These are phyloP conservation scores for Mallotus nudiflorus DNA, from an alignment of 345 rosid genomes.

Conservation along the genomic window DNA sequence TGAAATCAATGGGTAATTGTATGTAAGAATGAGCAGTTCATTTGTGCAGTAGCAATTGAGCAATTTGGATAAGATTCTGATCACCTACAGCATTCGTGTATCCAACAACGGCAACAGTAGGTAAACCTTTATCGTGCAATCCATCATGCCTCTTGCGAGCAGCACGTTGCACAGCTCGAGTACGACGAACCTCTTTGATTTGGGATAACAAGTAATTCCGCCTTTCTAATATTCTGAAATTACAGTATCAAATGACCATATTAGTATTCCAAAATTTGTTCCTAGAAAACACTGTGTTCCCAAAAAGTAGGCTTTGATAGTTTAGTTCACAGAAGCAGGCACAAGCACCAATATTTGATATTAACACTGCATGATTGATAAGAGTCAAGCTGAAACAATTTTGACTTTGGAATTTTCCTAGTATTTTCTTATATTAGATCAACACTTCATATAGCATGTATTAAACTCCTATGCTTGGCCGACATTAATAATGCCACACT, in stretches of 20 bases:
- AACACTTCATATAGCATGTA: background rate
- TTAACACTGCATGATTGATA: background rate
- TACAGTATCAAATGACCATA: slow-evolving; percentile 9
- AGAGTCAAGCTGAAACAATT: background rate
- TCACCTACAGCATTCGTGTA: slow-evolving; percentile 94
- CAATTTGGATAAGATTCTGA: slow-evolving; percentile 17
- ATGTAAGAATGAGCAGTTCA: background rate
- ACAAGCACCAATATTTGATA: background rate
- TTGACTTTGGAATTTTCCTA: background rate
- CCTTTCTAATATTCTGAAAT: slow-evolving; percentile 68
- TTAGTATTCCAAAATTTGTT: background rate
- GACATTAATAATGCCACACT: background rate
- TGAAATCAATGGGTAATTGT: background rate
- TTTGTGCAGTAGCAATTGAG: slow-evolving; percentile 1
- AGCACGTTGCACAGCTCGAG: slow-evolving; percentile 85
- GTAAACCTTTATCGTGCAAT: slow-evolving; percentile 44
- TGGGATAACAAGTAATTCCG: slow-evolving; percentile 60
- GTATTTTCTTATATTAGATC: background rate
- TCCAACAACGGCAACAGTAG: slow-evolving; percentile 90
- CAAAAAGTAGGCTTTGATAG: background rate
- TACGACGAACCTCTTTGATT: slow-evolving; percentile 81
- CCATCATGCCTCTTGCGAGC: slow-evolving; percentile 68
- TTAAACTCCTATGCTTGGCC: background rate
- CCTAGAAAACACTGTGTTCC: background rate
- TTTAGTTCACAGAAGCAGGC: background rate